Base-by-base conservation (phyloP, 2,329 filamentous ascomycete genomes). In the Hysterium pulicare region DNA sequence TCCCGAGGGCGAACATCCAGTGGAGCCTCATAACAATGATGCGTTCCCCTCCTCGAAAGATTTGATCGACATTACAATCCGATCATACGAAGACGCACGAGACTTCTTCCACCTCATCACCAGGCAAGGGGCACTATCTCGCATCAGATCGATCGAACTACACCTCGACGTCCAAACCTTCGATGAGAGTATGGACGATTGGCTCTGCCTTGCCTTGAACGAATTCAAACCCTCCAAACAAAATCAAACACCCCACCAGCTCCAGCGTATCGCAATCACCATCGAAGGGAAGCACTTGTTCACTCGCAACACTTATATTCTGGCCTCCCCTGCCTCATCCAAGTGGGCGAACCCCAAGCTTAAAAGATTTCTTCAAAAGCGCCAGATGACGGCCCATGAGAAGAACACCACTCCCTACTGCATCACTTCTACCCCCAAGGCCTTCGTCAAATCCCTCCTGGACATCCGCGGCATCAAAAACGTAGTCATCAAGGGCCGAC, bases 121-220 rank as follows among this genome's bases (percentile, higher is more conserved):
- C n/a, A n/a, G n/a, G n/a, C n/a, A n/a, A n/a, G n/a, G n/a, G n/a
- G n/a, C n/a, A n/a, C n/a, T n/a, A n/a, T n/a, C n/a, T n/a, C n/a
- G n/a, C n/a, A n/a, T n/a, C n/a, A n/a, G n/a, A n/a, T n/a, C n/a
- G n/a, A n/a, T n/a, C n/a, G n/a, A n/a, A n/a, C n/a, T n/a, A n/a
- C 41, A 47, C 33, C 40, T 54, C 7, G 38, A 50, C 30, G 43
- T 36, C 11, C 33, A 39, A 33, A 32, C 44, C 20, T 35, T 23
- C 33, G 42, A 51, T 21, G 44, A 47, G 2, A 43, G 23, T 16
- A 20, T 30, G 0, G 52, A 55, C 37, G 46, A 53, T 41, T 30
- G 33, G 24, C 48, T 55, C 21, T 42, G 44, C 17, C 34, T 50
- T 5, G 48, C 49, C 3, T 46, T 57, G 2, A 42, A 44, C 15